These are phyloP conservation scores for Adansonia grandidieri DNA, from an alignment of 441 rosid species.

Conservation along the genomic window DNA sequence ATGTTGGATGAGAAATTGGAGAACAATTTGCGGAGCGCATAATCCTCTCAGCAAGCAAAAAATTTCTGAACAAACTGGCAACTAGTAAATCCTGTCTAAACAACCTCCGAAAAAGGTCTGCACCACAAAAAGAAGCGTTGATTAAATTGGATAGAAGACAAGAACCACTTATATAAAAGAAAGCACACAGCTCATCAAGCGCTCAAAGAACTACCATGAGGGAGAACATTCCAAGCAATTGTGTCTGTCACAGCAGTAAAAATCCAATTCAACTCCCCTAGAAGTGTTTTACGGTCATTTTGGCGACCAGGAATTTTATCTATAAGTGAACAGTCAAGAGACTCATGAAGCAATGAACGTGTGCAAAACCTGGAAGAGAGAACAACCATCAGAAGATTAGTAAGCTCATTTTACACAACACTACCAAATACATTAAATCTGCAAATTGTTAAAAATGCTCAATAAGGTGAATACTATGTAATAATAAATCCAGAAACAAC, in stretches of 20 bases:
- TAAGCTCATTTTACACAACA: constrained; percentile 25
- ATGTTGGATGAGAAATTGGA: constrained; percentile 91
- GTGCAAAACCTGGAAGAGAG: constrained; percentile 78
- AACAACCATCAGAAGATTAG: constrained; percentile 32
- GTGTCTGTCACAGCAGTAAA: constrained; percentile 99
- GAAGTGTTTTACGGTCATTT: constrained; percentile 94
- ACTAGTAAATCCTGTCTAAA: constrained; percentile 98
- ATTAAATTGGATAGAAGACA: constrained; percentile 32
- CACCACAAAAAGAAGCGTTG: constrained; percentile 39
- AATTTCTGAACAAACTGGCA: constrained; percentile 96
- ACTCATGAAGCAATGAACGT: constrained; percentile 86
- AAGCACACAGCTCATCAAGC: constrained; percentile 17
- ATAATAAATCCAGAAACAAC: constrained; percentile 14
- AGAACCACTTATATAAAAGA: constrained; percentile 24
- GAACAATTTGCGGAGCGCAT: constrained; percentile 99
- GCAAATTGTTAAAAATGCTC: background rate
- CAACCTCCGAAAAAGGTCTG: constrained; percentile 96
- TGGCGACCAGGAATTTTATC: constrained; percentile 99
- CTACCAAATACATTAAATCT: background rate
- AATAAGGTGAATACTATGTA: constrained; percentile 17
- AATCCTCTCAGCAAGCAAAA: constrained; percentile 97
- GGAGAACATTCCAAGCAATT: constrained; percentile 99
- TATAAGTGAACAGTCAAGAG: constrained; percentile 80
- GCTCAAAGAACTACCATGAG: constrained; percentile 75
- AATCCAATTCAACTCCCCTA: constrained; percentile 99